Base-by-base conservation (phyloP, 345 rosid species). In the Physaria fendleri region DNA sequence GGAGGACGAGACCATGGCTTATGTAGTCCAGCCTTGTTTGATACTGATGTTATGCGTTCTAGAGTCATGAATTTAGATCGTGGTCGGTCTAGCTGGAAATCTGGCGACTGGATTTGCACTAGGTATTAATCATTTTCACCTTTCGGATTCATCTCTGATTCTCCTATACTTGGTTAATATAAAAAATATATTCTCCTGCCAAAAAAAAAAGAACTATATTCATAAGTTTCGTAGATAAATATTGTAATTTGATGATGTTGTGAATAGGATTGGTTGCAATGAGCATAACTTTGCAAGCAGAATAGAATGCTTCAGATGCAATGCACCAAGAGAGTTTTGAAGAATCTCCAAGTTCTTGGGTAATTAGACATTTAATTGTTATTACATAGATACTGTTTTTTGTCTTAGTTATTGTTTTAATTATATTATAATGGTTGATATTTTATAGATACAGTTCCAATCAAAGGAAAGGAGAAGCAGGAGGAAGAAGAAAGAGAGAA, bases 201-300 rank as follows among this genome's bases (percentile, higher is more conserved):
- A n/a, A n/a, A n/a, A n/a, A n/a, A n/a, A n/a, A n/a, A n/a, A n/a
- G n/a, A n/a, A n/a, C n/a, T n/a, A n/a, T n/a, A n/a, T n/a, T n/a
- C n/a, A n/a, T n/a, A n/a, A n/a, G n/a, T n/a, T n/a, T n/a, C n/a
- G n/a, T n/a, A n/a, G 34, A 37, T 34, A 33, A n/a, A 49, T 6
- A 64, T 24, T 18, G 32, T 13, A n/a, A 29, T 40, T n/a, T n/a
- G n/a, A n/a, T 29, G n/a, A 32, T 37, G 32, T 9, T 43, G 16
- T 7, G 45, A 42, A 30, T 71, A 88, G 96, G 73, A 20, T 72
- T 12, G 94, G 94, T 12, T 89, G 97, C 78, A 86, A 85, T 22
- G 91, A 78, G 70, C 97, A 89, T 52, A 89, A 89, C 78, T 89
- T 85, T 44, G 97, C 97, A 2, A 89, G 89, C 78, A 85, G 97